Evolutionary conservation across 73 alveolate species (phyloP).

Genomic region (Paraurostyla sp.): DNA sequence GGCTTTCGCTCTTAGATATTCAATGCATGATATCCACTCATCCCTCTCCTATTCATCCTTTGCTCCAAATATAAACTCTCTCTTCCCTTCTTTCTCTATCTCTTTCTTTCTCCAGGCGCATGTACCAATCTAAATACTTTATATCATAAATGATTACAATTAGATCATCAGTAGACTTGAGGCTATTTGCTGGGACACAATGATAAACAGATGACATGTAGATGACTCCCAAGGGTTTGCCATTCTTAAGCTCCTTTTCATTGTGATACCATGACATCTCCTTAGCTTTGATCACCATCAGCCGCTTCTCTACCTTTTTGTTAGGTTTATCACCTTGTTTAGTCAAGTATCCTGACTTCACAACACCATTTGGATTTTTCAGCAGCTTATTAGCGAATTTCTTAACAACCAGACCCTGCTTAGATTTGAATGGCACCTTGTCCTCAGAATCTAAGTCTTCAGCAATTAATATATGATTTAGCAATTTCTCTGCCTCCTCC

Average conservation of each 20-base stretch:
- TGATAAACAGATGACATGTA: constrained; percentile 41
- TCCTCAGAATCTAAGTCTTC: constrained; percentile 67
- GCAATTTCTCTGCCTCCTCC: constrained; percentile 64
- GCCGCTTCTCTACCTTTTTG: constrained; percentile 61
- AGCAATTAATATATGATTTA: constrained; percentile 59
- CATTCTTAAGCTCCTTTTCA: constrained; percentile 60
- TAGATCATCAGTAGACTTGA: constrained; percentile 64
- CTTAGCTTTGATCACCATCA: constrained; percentile 50
- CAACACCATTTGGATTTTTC: constrained; percentile 52
- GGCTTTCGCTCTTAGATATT: constrained; percentile 65
- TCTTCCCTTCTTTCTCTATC: constrained; percentile 62
- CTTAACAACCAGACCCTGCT: constrained; percentile 69
- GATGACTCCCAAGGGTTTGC: constrained; percentile 67
- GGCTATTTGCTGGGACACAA: constrained; percentile 57
- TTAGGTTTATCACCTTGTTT: constrained; percentile 75
- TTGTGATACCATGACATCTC: constrained; percentile 73
- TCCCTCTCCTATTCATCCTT: constrained; percentile 66
- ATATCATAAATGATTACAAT: background rate
- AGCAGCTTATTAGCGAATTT: constrained; percentile 53
- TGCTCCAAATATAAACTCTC: constrained; percentile 79
- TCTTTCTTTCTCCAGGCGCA: constrained; percentile 73
- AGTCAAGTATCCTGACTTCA: constrained; percentile 67
- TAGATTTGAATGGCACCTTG: constrained; percentile 67
- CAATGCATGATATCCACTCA: constrained; percentile 77
- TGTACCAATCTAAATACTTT: constrained; percentile 52